Conservation (phyloP, 495 filamentous ascomycete genomes). For the Alectoria sarmentosa region DNA sequence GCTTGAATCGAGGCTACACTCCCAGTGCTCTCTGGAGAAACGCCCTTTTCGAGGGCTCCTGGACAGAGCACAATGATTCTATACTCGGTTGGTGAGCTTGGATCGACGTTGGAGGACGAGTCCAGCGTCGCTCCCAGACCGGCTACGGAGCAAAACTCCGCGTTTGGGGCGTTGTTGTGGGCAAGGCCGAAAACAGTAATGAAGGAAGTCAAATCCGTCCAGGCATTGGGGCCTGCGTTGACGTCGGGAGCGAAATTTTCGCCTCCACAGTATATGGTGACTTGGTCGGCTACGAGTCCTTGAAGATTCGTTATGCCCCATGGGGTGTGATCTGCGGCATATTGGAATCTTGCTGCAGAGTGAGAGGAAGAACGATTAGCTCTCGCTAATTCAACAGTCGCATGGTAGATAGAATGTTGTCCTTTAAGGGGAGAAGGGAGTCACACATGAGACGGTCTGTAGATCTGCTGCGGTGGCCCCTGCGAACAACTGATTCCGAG, state of each 20-base stretch:
- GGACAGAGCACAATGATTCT: constrained; percentile 1
- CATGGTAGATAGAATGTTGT: neutral
- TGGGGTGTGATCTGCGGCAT: neutral
- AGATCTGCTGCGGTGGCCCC: neutral
- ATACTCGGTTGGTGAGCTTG: neutral
- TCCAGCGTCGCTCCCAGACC: neutral
- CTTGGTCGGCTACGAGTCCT: neutral
- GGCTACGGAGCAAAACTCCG: neutral
- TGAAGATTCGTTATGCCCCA: neutral
- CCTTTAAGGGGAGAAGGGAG: neutral
- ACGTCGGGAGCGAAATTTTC: neutral
- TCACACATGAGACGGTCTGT: neutral
- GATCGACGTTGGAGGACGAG: constrained; percentile 1
- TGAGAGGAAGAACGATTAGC: neutral
- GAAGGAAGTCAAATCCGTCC: neutral
- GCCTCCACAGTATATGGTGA: neutral
- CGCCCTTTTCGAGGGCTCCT: neutral
- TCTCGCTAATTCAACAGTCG: neutral
- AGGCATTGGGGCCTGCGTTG: neutral
- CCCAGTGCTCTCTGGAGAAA: neutral
- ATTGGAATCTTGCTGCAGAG: neutral
- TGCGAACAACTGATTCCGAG: neutral
- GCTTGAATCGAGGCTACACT: neutral
- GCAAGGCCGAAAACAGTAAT: neutral
- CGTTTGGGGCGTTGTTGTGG: neutral